Evolutionary conservation across 176 grass and related monocot species (phyloP), one percentile per base, ranked within the genome.

Genomic region (Eleusine coracana): DNA sequence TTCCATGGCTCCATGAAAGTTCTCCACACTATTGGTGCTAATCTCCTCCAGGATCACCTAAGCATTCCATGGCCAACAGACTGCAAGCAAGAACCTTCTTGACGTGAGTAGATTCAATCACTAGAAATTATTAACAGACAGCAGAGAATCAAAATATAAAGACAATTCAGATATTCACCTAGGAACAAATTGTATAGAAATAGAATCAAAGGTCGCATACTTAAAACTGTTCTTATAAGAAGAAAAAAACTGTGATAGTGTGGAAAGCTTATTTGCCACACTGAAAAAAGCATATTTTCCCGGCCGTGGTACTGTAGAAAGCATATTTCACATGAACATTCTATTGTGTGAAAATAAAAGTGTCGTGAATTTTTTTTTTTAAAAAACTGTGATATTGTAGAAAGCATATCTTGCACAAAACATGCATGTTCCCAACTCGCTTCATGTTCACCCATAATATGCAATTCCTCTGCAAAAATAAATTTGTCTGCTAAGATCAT

Each of bases 51-150:
- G 5, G 16, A 7, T 34, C 44, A 73, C 52, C 68, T 21, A 54
- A 52, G n/a, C n/a, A 62, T 71, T 71, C 67, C 68, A 66, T 80
- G 56, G 76, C 34, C 41, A 25, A 37, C 50, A 56, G n/a, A 11
- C 76, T 80, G 58, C 84, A 80, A 79, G 68, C 36, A 80, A 66
- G 76, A 55, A 44, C 10, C 68, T 59, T 23, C 21, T 10, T 23
- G 52, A 80, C 5, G 3, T 59, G 2, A 23, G 56, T 59, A 44
- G 44, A 52, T 34, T 42, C 14, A 29, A 50, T 71, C n/a, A 59
- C 21, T 23, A 59, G 21, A 59, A 59, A 59, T 59, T 6, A 23
- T 23, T 23, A 10, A 59, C 15, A 59, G 5, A 7, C 21, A 3
- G 21, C 21, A 23, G 7, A 59, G 4, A 7, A 59, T 25, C 21